Evolutionary conservation across 345 rosid genomes (phyloP).

Genomic region (Eucalyptus erythrocorys): DNA sequence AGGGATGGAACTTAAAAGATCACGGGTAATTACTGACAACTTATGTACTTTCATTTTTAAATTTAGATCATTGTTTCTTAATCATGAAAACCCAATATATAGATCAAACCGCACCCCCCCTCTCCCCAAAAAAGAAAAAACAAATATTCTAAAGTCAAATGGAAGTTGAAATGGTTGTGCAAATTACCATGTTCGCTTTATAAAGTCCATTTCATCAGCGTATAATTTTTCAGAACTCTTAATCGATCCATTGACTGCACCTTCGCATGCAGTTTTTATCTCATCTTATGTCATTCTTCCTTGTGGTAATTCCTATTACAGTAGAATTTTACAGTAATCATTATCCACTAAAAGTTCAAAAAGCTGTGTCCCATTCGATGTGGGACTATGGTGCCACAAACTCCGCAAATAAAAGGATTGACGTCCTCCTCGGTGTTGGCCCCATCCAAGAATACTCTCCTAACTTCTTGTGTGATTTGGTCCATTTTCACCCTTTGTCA

Average conservation of each 20-base stretch:
- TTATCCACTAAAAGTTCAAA: not conserved
- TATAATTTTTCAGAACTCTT: not conserved
- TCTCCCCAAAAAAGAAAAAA: fast-evolving
- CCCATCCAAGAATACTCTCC: not conserved
- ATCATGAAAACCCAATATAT: not conserved
- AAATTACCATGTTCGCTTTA: not conserved
- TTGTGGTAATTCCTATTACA: not conserved
- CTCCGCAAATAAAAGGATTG: not conserved
- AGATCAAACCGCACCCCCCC: not conserved
- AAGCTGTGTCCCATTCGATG: not conserved
- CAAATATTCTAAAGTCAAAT: not conserved
- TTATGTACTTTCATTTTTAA: not conserved
- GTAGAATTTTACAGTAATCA: not conserved
- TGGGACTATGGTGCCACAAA: not conserved
- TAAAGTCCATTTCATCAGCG: not conserved
- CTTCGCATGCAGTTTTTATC: not conserved
- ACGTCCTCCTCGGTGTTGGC: not conserved
- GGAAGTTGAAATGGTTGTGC: not conserved
- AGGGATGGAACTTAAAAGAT: not conserved
- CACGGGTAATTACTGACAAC: not conserved
- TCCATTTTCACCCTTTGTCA: not conserved
- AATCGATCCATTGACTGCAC: not conserved
- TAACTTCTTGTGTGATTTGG: not conserved
- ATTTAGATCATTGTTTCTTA: not conserved
- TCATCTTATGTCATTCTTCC: not conserved